Evolutionary conservation across 208 protist species (phyloP).

Genomic region (Endotrypanum monterogeii): DNA sequence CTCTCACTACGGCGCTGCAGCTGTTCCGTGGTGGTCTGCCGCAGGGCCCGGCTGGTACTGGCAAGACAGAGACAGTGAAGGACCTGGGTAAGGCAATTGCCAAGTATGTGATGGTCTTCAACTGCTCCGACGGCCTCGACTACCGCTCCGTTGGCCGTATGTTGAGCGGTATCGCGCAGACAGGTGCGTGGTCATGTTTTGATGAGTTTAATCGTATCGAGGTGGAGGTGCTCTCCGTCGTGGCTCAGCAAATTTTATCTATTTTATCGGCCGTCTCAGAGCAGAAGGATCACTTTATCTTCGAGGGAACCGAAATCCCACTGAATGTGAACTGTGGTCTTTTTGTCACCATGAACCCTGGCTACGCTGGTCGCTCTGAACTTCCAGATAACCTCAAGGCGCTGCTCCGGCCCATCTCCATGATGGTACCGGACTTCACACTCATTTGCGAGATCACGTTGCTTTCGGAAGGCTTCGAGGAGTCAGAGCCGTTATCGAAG

Average conservation of each 20-base stretch:
- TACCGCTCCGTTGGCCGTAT: conserved; percentile 96
- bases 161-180: conserved; percentile 97
- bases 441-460: conserved; percentile 99
- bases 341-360: conserved; percentile 99
- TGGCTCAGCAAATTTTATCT: conserved; percentile 97
- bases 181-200: conserved; percentile 98
- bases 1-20: conserved; percentile 97
- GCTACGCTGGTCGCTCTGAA: conserved; percentile 98
- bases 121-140: conserved; percentile 98
- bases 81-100: conserved; percentile 97
- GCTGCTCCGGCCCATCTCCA: conserved; percentile 97
- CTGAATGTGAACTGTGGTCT: conserved; percentile 97
- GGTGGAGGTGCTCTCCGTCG: conserved; percentile 98
- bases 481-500: conserved; percentile 93
- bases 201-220: conserved; percentile 99
- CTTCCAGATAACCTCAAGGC: conserved; percentile 99
- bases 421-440: conserved; percentile 98
- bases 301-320: conserved; percentile 95
- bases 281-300: conserved; percentile 83
- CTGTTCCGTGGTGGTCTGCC: conserved; percentile 93
- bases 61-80: conserved; percentile 99
- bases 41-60: conserved; percentile 97
- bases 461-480: conserved; percentile 96
- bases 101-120: conserved; percentile 98
- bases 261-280: conserved; percentile 93